Base-by-base conservation (phyloP, 1,284 basidiomycete species). In the Ganoderma multipileum region DNA sequence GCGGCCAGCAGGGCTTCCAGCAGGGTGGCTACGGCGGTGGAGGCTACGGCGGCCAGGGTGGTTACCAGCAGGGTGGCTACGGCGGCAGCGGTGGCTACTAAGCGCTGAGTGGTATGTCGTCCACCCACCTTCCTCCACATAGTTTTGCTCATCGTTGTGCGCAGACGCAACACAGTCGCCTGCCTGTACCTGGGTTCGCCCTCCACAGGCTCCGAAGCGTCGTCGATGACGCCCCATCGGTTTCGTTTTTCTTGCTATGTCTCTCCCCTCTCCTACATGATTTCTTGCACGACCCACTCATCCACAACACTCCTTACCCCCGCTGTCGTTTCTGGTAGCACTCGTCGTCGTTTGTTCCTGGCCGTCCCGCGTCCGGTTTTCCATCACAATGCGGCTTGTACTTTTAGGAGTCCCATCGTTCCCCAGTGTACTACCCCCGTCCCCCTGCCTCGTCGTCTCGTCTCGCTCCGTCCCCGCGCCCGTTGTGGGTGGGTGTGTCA, bases 321-420 rank as follows among this genome's bases (percentile, higher is more conserved):
- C 69, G 73, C 79, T 74, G 72, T 80, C 78, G 64, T 78, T 79
- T 78, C 75, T 71, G 76, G 77, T 78, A 76, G 78, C 79, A 79
- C 79, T 83, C 80, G 78, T 79, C 80, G 78, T 79, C 36, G 58
- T 77, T 81, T 78, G 76, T 80, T 81, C 78, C 76, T 77, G 78
- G 78, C 78, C 74, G 73, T 71, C 68, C 76, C 69, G 60, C 75
- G 77, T 78, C 77, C 79, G 76, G 79, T 75, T 77, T 74, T 73
- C 71, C 72, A 69, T 74, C 77, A 78, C 77, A 78, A 80, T 78
- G 76, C 80, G 82, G 79, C 81, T 76, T 83, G 83, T 84, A 83
- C 80, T 81, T 80, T 75, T 83, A 82, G 76, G 79, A 77, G 76
- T 72, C 64, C 68, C 69, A 6, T 63, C 64, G 61, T 67, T 41